phyloP scores from a whole-genome alignment of 352 stramenopile species.

The Achlya hypogyna region DNA sequence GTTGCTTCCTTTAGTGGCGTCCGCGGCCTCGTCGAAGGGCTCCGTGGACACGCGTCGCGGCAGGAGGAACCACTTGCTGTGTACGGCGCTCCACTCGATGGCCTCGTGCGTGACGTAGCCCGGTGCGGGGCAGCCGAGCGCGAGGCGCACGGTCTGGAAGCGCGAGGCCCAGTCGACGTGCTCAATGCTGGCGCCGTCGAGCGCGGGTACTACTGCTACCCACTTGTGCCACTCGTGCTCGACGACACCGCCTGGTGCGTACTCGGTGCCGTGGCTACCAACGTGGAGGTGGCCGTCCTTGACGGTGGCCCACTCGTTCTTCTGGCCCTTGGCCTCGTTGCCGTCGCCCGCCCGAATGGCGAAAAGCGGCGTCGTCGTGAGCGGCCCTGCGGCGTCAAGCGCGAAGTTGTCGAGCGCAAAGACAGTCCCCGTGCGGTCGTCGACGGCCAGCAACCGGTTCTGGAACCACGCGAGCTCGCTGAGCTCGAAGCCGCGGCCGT shows the following conservation, averaged over 20 bases:
- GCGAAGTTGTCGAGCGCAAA: conserved; percentile 92
- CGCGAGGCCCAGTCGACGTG: conserved; percentile 93
- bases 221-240: conserved; percentile 97
- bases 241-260: conserved; percentile 86
- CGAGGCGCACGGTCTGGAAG: conserved; percentile 90
- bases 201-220: conserved; percentile 86
- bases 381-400: conserved; percentile 37
- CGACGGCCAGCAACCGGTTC: conserved; percentile 90
- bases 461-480: conserved; percentile 88
- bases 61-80: conserved; percentile 96
- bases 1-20: conserved; percentile 90
- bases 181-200: conserved; percentile 45
- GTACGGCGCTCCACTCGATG: conserved; percentile 91
- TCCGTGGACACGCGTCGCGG: conserved; percentile 92
- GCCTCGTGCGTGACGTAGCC: conserved; percentile 97
- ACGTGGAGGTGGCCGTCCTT: conserved; percentile 97
- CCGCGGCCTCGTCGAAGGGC: conserved; percentile 92
- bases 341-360: conserved; percentile 97
- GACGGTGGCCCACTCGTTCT: conserved; percentile 98
- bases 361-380: conserved; percentile 87
- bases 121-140: conserved; percentile 80
- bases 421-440: conserved; percentile 97
- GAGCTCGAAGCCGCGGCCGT: conserved; percentile 93
- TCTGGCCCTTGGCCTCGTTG: conserved; percentile 95
- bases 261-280: conserved; percentile 93